Percentiles rank a stretch among this genome's conserved stretches.
phyloP scores from a whole-genome alignment of 1,284 basidiomycete species.

The Anthracocystis walkeri region DNA sequence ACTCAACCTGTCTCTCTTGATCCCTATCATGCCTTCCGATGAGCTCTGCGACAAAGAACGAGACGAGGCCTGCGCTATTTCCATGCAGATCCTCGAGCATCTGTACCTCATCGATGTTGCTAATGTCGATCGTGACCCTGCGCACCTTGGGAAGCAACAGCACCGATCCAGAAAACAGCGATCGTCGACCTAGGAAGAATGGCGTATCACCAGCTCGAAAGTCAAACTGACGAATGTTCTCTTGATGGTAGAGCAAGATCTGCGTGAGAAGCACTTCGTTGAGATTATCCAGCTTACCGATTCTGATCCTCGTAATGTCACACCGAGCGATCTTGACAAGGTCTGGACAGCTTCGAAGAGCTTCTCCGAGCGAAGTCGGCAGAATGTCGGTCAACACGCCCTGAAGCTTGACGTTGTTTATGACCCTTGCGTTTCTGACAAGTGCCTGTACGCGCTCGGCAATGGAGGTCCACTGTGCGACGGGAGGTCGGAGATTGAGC shows the following conservation, averaged over 20 bases:
- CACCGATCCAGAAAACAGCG: constrained; percentile 12
- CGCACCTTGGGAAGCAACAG: constrained; percentile 13
- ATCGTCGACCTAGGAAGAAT: constrained; percentile 21
- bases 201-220: constrained; percentile 17
- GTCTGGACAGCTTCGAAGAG: constrained; percentile 14
- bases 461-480: constrained; percentile 5
- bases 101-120: neutral
- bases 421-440: constrained; percentile 1
- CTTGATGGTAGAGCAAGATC: constrained; percentile 15
- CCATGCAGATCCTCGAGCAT: neutral
- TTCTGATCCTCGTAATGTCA: constrained; percentile 2
- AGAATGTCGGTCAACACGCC: constrained; percentile 18
- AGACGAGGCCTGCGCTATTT: constrained; percentile 4
- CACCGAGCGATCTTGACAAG: neutral
- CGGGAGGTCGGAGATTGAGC: constrained; percentile 17
- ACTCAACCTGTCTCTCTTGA: constrained; percentile 1
- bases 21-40: constrained; percentile 5
- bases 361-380: constrained; percentile 9
- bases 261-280: constrained; percentile 26
- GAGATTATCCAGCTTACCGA: constrained; percentile 20
- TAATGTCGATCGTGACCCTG: constrained; percentile 24
- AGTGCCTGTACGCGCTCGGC: constrained; percentile 12
- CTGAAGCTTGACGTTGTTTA: constrained; percentile 25
- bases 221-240: constrained; percentile 15
- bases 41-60: constrained; percentile 16